Conservation (phyloP, 805 yeast genomes). For the Candida ovalis region DNA sequence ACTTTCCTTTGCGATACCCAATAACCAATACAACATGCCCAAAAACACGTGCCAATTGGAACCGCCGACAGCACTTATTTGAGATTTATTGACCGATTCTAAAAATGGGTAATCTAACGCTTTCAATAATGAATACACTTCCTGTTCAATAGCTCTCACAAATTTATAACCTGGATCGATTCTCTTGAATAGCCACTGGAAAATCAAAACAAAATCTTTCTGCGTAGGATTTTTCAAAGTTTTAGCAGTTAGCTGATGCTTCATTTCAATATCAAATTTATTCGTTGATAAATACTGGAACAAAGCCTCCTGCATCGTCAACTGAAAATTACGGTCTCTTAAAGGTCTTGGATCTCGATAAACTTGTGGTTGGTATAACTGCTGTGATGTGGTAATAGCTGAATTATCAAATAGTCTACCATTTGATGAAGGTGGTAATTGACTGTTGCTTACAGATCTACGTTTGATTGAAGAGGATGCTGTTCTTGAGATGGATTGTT, state of each 20-base stretch:
- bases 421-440: slow-evolving; percentile 19
- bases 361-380: slow-evolving; percentile 2
- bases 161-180: slow-evolving; percentile 79
- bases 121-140: slow-evolving; percentile 64
- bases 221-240: slow-evolving; percentile 79
- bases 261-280: slow-evolving; percentile 72
- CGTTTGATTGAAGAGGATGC: slow-evolving; percentile 11
- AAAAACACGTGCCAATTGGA: slow-evolving; percentile 80
- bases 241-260: slow-evolving; percentile 61
- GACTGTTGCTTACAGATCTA: slow-evolving; percentile 10
- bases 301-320: slow-evolving; percentile 60
- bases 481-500: slow-evolving; percentile 25
- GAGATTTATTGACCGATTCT: slow-evolving; percentile 77
- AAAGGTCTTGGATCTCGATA: slow-evolving; percentile 69
- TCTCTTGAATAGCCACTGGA: slow-evolving; percentile 73
- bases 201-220: slow-evolving; percentile 73
- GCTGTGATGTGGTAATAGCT: slow-evolving; percentile 13
- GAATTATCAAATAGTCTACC: slow-evolving; percentile 21
- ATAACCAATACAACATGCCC: slow-evolving; percentile 82
- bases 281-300: slow-evolving; percentile 58
- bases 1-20: slow-evolving; percentile 46
- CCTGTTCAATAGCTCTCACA: slow-evolving; percentile 66
- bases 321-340: slow-evolving; percentile 67
- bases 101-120: slow-evolving; percentile 73
- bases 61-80: slow-evolving; percentile 88